Evolutionary conservation across 2,329 filamentous ascomycete species (phyloP), one percentile per base, ranked within the genome.

Genomic region (Fusarium globosum): DNA sequence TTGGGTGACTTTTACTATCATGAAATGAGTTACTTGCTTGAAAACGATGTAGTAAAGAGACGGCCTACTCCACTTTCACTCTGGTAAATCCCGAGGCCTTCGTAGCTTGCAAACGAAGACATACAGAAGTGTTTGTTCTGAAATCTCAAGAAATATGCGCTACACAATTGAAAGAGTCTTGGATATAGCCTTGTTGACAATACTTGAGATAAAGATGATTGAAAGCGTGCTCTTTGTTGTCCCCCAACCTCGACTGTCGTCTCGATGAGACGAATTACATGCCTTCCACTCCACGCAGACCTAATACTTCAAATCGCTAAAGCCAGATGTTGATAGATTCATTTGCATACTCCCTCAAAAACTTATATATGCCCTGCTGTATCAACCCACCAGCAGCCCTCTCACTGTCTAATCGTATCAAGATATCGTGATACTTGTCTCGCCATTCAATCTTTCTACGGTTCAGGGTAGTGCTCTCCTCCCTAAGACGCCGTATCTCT

Each of bases 331-430:
- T 23, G n/a, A 43, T n/a, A 0, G 41, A 23, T 12, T 4, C 4
- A 3, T 23, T 23, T 23, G 9, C 41, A 23, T 12, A 43, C 6
- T 23, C 14, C 41, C n/a, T 43, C 41, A 7, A 23, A 42, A 9
- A 0, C 1, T 0, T n/a, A 10, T 42, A 16, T 23, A 23, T 11
- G 6, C 6, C 41, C 4, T 12, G 12, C 12, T 39, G 20, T 11
- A 39, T 20, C 7, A 11, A 21, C 18, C 18, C 38, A 21, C 20
- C 18, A 13, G n/a, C n/a, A n/a, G 39, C 21, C 14, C 21, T n/a
- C 13, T 21, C 39, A 15, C 15, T 21, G 39, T 14, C 8, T 21
- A 42, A 7, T 42, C 15, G 14, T n/a, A 6, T 6, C 10, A 7
- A 14, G 39, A n/a, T 9, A 0, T 21, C 21, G 21, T 14, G n/a